These are phyloP conservation scores for Volvariella surrecta DNA, from an alignment of 1,284 basidiomycete genomes.

Conservation along the genomic window DNA sequence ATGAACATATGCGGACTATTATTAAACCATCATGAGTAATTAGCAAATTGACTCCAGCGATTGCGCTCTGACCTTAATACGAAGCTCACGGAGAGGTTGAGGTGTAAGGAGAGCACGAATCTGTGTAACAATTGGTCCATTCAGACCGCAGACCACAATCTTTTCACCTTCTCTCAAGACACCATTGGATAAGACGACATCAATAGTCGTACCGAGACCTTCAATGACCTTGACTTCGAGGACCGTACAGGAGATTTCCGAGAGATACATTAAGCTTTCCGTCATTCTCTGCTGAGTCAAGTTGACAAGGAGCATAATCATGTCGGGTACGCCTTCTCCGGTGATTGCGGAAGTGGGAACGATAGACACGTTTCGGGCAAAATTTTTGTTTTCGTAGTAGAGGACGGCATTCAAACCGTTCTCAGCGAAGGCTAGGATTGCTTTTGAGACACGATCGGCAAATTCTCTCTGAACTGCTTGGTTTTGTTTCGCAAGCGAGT, in stretches of 20 bases:
- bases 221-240: slow-evolving; percentile 99
- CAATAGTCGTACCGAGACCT: slow-evolving; percentile 96
- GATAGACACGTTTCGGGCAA: slow-evolving; percentile 90
- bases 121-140: slow-evolving; percentile 96
- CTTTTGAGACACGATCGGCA: slow-evolving; percentile 81
- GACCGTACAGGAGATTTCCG: slow-evolving; percentile 98
- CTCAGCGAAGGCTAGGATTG: slow-evolving; percentile 91
- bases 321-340: slow-evolving; percentile 98
- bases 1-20: slow-evolving; percentile 91
- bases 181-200: slow-evolving; percentile 96
- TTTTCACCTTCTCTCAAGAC: slow-evolving; percentile 88
- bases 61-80: slow-evolving; percentile 70
- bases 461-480: slow-evolving; percentile 86
- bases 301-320: slow-evolving; percentile 98
- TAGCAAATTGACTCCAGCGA: slow-evolving; percentile 2
- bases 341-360: slow-evolving; percentile 98
- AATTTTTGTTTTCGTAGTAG: slow-evolving; percentile 98
- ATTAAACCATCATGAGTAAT: slow-evolving; percentile 9
- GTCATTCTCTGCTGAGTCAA: slow-evolving; percentile 98
- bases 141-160: slow-evolving; percentile 96
- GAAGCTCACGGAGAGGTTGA: slow-evolving; percentile 92
- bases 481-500: slow-evolving; percentile 85
- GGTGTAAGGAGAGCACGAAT: slow-evolving; percentile 93
- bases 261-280: slow-evolving; percentile 95
- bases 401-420: slow-evolving; percentile 94